These are phyloP conservation scores for Leccinum uliginosum DNA, from an alignment of 768 basidiomycete genomes.

Conservation along the genomic window DNA sequence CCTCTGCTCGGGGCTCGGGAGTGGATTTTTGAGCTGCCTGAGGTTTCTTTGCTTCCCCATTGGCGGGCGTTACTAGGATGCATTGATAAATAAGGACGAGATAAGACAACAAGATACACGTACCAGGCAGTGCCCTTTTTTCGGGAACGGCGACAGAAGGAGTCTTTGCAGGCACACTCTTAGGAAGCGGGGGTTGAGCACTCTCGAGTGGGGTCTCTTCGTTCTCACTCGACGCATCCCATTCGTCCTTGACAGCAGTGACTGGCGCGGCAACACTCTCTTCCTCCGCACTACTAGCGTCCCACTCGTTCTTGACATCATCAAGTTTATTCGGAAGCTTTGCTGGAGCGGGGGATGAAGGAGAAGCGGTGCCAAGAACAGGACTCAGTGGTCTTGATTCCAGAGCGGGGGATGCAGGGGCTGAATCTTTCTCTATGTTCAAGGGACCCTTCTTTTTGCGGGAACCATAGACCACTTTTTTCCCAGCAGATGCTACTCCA, in stretches of 20 bases:
- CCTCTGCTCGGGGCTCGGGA: slow-evolving; percentile 27
- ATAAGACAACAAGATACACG: slow-evolving; percentile 1
- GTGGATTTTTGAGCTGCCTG: slow-evolving; percentile 24
- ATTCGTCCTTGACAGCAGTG: slow-evolving; percentile 47
- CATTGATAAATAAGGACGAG: background rate
- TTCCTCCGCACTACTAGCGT: slow-evolving; percentile 44
- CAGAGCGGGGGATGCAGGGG: slow-evolving; percentile 43
- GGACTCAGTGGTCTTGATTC: slow-evolving; percentile 51
- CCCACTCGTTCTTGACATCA: slow-evolving; percentile 52
- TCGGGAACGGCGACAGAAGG: background rate
- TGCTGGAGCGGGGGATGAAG: slow-evolving; percentile 25
- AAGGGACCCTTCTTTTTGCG: slow-evolving; percentile 72
- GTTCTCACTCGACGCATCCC: slow-evolving; percentile 67
- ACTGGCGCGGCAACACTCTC: slow-evolving; percentile 25
- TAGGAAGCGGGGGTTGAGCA: slow-evolving; percentile 13
- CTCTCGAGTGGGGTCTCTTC: too few species aligned
- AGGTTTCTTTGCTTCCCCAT: slow-evolving; percentile 11
- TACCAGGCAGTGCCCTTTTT: slow-evolving; percentile 9
- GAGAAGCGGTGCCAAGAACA: slow-evolving; percentile 20
- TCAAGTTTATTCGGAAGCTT: slow-evolving; percentile 22
- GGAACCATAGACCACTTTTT: slow-evolving; percentile 79
- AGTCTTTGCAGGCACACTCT: slow-evolving; percentile 14
- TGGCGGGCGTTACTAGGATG: slow-evolving; percentile 3
- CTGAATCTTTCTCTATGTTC: slow-evolving; percentile 37
- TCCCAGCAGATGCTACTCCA: slow-evolving; percentile 39